phyloP scores from a whole-genome alignment of 176 grass and related monocot genomes.

The Tuctoria greenei region DNA sequence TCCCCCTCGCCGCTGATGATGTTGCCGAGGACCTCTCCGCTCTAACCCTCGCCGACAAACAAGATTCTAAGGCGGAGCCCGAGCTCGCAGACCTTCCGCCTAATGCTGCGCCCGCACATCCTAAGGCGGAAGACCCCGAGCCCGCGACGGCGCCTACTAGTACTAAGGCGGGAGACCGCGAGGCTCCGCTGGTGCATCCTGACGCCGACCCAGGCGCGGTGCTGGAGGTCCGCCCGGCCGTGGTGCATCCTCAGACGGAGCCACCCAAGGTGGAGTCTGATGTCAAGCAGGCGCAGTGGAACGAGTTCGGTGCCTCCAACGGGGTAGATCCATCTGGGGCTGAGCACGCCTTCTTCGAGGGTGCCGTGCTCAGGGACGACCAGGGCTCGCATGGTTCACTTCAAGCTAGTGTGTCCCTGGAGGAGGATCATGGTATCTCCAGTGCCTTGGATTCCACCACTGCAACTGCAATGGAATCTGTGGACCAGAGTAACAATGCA shows the following conservation, averaged over 20 bases:
- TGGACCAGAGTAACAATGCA: slow-evolving; percentile 17
- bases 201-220: neutral
- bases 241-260: neutral
- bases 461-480: neutral
- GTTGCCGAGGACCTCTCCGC: slow-evolving; percentile 27
- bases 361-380: neutral
- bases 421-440: slow-evolving; percentile 17
- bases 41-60: slow-evolving; percentile 29
- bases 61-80: neutral
- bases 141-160: no score
- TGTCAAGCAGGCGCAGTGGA: slow-evolving; percentile 90
- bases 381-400: slow-evolving; percentile 9
- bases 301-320: slow-evolving; percentile 41
- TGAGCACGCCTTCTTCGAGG: slow-evolving; percentile 27
- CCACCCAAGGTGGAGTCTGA: neutral
- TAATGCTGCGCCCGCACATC: no score
- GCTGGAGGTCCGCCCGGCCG: neutral
- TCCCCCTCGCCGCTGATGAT: neutral
- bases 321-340: slow-evolving; percentile 28
- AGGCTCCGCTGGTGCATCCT: neutral
- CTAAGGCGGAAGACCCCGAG: no score
- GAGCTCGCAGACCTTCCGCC: no score
- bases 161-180: no score
- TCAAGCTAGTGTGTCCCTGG: neutral
- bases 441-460: neutral